Conservation (phyloP, 2,329 filamentous ascomycete genomes). For the Cordyceps cateniannulata region DNA sequence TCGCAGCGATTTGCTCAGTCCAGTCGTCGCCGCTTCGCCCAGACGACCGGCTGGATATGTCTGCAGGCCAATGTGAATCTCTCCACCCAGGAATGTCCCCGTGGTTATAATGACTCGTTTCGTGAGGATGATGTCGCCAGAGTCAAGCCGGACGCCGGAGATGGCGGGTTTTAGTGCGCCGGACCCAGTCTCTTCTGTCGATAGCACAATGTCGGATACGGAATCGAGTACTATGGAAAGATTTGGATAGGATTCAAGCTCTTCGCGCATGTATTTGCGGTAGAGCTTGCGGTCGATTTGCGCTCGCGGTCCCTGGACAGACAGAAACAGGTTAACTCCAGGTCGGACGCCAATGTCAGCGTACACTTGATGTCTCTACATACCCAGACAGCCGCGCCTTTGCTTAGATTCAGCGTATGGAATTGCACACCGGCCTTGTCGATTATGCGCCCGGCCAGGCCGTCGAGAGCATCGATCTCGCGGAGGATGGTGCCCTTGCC, state of each 20-base stretch:
- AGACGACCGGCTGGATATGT: conserved; percentile 82
- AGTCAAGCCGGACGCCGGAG: conserved; percentile 78
- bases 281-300: conserved; percentile 93
- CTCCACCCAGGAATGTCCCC: conserved; percentile 88
- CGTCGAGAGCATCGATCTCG: conserved; percentile 92
- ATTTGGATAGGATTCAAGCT: conserved; percentile 71
- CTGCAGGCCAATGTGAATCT: conserved; percentile 91
- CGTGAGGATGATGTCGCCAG: conserved; percentile 75
- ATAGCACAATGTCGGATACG: conserved; percentile 79
- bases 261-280: conserved; percentile 82
- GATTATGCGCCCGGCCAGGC: conserved; percentile 78
- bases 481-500: conserved; percentile 95
- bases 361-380: conserved; percentile 13
- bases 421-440: conserved; percentile 97
- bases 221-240: conserved; percentile 77
- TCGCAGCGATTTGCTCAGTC: conserved; percentile 80
- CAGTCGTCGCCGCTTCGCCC: conserved; percentile 88
- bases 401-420: conserved; percentile 76
- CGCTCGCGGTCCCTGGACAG: conserved; percentile 66
- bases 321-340: neutral
- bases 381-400: conserved; percentile 90
- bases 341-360: neutral
- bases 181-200: conserved; percentile 35
- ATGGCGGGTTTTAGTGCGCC: conserved; percentile 60
- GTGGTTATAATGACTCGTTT: conserved; percentile 88